Evolutionary conservation across 1,284 basidiomycete species (phyloP).

Genomic region (Schizopora paradoxa): DNA sequence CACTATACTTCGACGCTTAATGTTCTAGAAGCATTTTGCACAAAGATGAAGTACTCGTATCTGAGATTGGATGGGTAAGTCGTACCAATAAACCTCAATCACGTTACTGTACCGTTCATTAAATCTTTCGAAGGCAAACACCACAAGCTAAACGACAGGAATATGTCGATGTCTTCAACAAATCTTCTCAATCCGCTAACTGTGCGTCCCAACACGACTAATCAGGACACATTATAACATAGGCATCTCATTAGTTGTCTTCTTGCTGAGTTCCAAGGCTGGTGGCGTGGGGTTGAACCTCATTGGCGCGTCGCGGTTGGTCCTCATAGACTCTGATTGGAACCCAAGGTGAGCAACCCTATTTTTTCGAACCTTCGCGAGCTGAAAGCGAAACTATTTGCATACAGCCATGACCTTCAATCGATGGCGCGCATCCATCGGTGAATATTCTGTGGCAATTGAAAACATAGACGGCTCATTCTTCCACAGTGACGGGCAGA

Average conservation of each 20-base stretch:
- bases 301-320: slow-evolving; percentile 82
- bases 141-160: slow-evolving; percentile 77
- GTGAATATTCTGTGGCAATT: slow-evolving; percentile 36
- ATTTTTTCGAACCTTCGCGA: not conserved
- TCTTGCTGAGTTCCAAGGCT: slow-evolving; percentile 92
- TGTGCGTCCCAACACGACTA: slow-evolving; percentile 26
- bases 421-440: slow-evolving; percentile 97
- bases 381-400: slow-evolving; percentile 9
- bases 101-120: too few relatives aligned
- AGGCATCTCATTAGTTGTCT: slow-evolving; percentile 70
- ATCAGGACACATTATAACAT: slow-evolving; percentile 11
- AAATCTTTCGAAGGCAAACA: slow-evolving; percentile 81
- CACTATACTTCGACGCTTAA: slow-evolving; percentile 91
- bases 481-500: slow-evolving; percentile 82
- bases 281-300: slow-evolving; percentile 95
- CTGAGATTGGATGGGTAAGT: slow-evolving; percentile 85
- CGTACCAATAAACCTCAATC: not conserved
- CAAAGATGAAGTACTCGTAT: slow-evolving; percentile 70
- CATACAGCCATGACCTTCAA: slow-evolving; percentile 78
- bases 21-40: slow-evolving; percentile 84
- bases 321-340: slow-evolving; percentile 92
- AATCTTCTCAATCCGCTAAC: slow-evolving; percentile 65
- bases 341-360: slow-evolving; percentile 67
- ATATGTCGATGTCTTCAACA: slow-evolving; percentile 79
- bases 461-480: slow-evolving; percentile 10